These are phyloP conservation scores for Avena insularis DNA, from an alignment of 176 grass and related monocot species.

Conservation along the genomic window DNA sequence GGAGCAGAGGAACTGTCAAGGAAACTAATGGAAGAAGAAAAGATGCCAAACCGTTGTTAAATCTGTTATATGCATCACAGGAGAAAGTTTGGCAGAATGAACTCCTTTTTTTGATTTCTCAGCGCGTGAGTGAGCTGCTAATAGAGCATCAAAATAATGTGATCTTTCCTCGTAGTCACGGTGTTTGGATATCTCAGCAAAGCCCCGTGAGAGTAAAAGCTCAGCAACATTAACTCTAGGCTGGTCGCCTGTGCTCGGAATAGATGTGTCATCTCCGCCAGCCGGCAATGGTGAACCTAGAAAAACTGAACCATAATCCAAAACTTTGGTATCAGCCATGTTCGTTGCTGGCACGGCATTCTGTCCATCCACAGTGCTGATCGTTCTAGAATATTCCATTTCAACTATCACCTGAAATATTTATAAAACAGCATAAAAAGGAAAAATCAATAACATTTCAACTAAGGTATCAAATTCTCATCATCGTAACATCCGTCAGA, in stretches of 20 bases:
- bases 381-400: conserved; percentile 98
- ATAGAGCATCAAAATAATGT: conserved; percentile 88
- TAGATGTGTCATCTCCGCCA: conserved; percentile 69
- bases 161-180: conserved; percentile 92
- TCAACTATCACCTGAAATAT: conserved; percentile 78
- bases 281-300: conserved; percentile 60
- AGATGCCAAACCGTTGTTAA: conserved; percentile 58
- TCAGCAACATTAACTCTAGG: conserved; percentile 75
- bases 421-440: conserved; percentile 29
- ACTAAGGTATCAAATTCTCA: background rate
- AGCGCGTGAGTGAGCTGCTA: conserved; percentile 88
- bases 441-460: conserved; percentile 19
- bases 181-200: conserved; percentile 79
- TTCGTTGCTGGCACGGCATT: conserved; percentile 48
- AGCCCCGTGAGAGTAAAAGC: conserved; percentile 73
- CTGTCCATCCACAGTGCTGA: conserved; percentile 67
- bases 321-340: conserved; percentile 66
- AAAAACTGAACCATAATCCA: conserved; percentile 96
- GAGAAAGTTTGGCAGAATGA: conserved; percentile 82
- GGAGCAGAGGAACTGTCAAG: background rate
- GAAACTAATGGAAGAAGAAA: conserved; percentile 10
- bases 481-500: conserved; percentile 9
- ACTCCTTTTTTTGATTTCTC: conserved; percentile 90
- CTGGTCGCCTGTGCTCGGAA: conserved; percentile 38
- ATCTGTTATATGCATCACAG: conserved; percentile 93